phyloP scores from a whole-genome alignment of 179 eudicot species.

The Silene noctiflora region DNA sequence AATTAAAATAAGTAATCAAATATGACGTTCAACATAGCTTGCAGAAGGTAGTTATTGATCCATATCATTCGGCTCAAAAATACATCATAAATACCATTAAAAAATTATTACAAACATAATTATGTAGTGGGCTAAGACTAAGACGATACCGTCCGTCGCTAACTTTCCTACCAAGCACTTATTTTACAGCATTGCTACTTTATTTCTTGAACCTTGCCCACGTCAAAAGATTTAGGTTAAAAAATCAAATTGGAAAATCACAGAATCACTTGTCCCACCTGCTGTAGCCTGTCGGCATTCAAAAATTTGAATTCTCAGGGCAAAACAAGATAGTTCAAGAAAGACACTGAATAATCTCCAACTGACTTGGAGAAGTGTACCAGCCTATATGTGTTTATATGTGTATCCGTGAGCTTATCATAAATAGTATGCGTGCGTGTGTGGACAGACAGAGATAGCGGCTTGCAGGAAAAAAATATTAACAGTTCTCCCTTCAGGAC shows the following conservation, averaged over 20 bases:
- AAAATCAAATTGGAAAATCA: neutral
- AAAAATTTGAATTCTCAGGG: neutral
- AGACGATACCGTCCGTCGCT: no score
- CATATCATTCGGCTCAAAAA: neutral
- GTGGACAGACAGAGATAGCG: neutral
- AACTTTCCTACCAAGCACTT: no score
- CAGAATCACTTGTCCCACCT: neutral
- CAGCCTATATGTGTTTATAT: neutral
- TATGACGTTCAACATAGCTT: no score
- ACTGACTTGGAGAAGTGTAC: no score
- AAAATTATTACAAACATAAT: neutral
- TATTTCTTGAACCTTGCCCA: no score
- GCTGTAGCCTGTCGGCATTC: neutral
- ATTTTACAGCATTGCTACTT: no score
- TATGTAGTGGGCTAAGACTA: neutral
- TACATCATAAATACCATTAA: neutral
- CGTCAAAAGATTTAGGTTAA: no score
- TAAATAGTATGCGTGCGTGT: no score
- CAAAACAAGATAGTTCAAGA: no score
- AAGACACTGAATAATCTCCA: no score
- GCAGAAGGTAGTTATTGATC: neutral
- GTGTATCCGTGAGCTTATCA: neutral
- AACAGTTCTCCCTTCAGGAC: neutral
- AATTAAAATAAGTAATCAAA: constrained; percentile 4
- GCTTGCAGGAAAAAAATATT: neutral